Base-by-base conservation (phyloP, 2,329 filamentous ascomycete species). In the Elsinoe arachidis region DNA sequence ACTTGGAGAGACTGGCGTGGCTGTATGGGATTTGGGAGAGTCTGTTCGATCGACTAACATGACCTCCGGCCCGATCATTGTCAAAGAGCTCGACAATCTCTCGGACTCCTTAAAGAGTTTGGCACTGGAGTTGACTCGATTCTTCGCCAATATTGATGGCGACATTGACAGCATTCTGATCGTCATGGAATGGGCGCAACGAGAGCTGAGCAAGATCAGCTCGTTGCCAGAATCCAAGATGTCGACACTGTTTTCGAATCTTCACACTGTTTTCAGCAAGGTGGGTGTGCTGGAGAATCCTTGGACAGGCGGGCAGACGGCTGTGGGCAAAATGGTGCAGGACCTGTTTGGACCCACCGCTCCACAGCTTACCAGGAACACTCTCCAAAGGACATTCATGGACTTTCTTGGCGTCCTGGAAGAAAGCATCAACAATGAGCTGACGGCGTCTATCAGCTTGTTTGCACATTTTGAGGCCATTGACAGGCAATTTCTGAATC, bases 151-250 rank as follows among this genome's bases (percentile, higher is more conserved):
- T 63, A 90, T 97, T 11, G 90, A 96, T 65, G 88, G 90, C 23
- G 92, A 96, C 67, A 87, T 97, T 64, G 92, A 96, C 66, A 86
- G 87, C 60, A 95, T 96, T 63, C 79, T 97, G 35, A 86, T 93
- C 60, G 90, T 95, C 54, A 96, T 97, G 90, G 90, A 96, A 68
- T 96, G 92, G 92, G 88, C 90, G 12, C 87, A 87, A 67, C 84
- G 90, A 62, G 90, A 96, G 70, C 81, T 97, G 12, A 78, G 84
- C 60, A 84, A 84, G 46, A 75, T 93, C 58, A 81, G 83, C 60
- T 77, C 78, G 19, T 74, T 80, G 17, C 82, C 84, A 5, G 79
- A 81, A 1, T 81, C 80, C 43, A 80, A 83, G 1, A 74, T 95
- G 19, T 82, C 85, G 15, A 83, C 83, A n/a, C 81, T 87, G 43